phyloP scores from a whole-genome alignment of 2,329 filamentous ascomycete species.

The Teratosphaeria zuluensis region DNA sequence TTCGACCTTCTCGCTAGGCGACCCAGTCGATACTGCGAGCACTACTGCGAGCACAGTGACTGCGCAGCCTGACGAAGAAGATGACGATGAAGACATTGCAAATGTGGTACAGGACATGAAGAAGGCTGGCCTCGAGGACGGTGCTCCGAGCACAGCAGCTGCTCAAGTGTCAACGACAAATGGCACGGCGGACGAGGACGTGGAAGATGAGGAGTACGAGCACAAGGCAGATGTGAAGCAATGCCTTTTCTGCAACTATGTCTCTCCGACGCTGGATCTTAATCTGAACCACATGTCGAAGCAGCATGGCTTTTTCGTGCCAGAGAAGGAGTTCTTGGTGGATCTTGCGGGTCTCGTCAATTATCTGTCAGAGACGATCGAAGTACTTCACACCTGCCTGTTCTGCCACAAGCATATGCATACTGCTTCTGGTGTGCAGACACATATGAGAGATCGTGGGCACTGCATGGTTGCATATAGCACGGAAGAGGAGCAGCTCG shows the following conservation, averaged over 20 bases:
- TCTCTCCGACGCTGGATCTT: conserved; percentile 63
- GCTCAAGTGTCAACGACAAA: conserved; percentile 13
- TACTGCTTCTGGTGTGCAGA: conserved; percentile 72
- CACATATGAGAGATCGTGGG: conserved; percentile 93
- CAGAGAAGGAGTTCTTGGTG: conserved; percentile 74
- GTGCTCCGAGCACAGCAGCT: not conserved
- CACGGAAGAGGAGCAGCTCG: conserved; percentile 79
- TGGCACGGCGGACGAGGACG: conserved; percentile 27
- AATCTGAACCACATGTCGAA: conserved; percentile 86
- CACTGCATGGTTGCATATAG: conserved; percentile 96
- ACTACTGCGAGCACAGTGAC: conserved; percentile 35
- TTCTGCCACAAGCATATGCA: conserved; percentile 78
- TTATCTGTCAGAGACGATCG: conserved; percentile 70
- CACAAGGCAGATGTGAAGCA: conserved; percentile 34
- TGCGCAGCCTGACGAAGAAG: conserved; percentile 21
- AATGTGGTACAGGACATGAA: conserved; percentile 70
- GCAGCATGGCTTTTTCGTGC: conserved; percentile 91
- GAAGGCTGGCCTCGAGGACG: conserved; percentile 43
- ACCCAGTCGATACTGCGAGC: conserved; percentile 53
- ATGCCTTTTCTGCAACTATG: conserved; percentile 89
- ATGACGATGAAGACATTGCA: conserved; percentile 53
- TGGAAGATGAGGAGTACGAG: conserved; percentile 21
- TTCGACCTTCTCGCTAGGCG: conserved; percentile 83
- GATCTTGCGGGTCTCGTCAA: conserved; percentile 72
- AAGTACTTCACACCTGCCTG: conserved; percentile 72